Evolutionary conservation across 345 rosid genomes (phyloP).

Genomic region (Hypericum androsaemum): DNA sequence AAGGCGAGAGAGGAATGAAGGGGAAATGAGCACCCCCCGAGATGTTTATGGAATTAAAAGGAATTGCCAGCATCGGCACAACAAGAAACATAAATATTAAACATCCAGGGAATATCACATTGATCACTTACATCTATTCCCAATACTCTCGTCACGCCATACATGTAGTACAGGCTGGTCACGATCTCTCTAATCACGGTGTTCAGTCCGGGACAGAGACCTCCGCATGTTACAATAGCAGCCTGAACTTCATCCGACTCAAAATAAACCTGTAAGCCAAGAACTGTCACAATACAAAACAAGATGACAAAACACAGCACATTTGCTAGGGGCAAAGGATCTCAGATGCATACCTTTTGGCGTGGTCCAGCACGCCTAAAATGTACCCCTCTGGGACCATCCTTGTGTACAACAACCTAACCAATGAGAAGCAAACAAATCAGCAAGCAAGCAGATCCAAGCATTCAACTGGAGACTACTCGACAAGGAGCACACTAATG

Average conservation of each 20-base stretch:
- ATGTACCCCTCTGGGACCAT: constrained; percentile 71
- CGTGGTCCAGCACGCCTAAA: constrained; percentile 96
- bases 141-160: constrained; percentile 65
- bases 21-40: too few relatives aligned
- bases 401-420: constrained; percentile 72
- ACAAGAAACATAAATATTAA: too few relatives aligned
- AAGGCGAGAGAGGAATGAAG: too few relatives aligned
- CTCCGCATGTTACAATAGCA: constrained; percentile 90
- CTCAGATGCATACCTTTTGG: constrained; percentile 42
- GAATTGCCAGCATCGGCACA: too few relatives aligned
- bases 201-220: constrained; percentile 89
- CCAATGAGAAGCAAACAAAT: constrained; percentile 4
- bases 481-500: not conserved
- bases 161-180: constrained; percentile 61
- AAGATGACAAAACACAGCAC: not conserved
- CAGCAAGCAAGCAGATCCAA: not conserved
- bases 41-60: too few relatives aligned
- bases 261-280: constrained; percentile 49
- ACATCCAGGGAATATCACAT: not conserved
- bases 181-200: constrained; percentile 86
- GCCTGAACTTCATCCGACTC: constrained; percentile 74
- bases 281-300: not conserved
- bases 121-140: constrained; percentile 64
- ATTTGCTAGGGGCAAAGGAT: not conserved
- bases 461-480: not conserved